Conservation (phyloP, 148 eudicot genomes). For the Nepenthes mirabilis region DNA sequence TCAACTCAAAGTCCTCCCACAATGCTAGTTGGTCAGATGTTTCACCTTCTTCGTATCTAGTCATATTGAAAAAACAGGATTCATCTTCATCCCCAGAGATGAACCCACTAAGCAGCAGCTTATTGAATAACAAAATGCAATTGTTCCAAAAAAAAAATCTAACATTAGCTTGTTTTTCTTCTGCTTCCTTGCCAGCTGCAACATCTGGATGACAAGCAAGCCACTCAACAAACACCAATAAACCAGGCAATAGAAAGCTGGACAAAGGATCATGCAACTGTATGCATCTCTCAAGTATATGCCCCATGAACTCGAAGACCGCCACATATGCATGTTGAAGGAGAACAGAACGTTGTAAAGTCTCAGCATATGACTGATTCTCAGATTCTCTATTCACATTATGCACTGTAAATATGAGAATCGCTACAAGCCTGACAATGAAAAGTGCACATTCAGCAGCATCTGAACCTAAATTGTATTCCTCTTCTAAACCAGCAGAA, state of each 20-base stretch:
- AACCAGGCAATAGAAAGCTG: conserved; percentile 70
- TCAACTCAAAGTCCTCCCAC: conserved; percentile 84
- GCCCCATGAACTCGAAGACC: conserved; percentile 68
- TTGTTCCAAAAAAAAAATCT: conserved; percentile 69
- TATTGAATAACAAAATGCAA: conserved; percentile 55
- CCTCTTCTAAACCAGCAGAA: conserved; percentile 51
- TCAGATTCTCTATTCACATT: conserved; percentile 76
- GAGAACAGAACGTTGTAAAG: conserved; percentile 65
- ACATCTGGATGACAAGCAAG: conserved; percentile 72
- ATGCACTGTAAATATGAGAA: conserved; percentile 77
- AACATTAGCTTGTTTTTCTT: conserved; percentile 53
- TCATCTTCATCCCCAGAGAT: conserved; percentile 43
- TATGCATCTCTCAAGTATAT: conserved; percentile 52
- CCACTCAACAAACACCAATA: conserved; percentile 90
- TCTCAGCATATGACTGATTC: conserved; percentile 87
- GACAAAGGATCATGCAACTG: conserved; percentile 61
- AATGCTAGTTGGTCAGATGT: conserved; percentile 59
- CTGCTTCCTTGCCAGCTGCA: conserved; percentile 44
- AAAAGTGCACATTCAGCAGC: conserved; percentile 59
- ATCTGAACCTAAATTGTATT: conserved; percentile 69
- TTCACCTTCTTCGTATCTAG: conserved; percentile 74
- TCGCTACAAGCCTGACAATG: conserved; percentile 58
- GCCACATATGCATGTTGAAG: conserved; percentile 84
- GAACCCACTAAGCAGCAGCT: conserved; percentile 44
- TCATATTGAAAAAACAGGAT: conserved; percentile 55